A percentile compares a stretch with the other conserved stretches of the same genome.
These are phyloP conservation scores for Thraustotheca clavata DNA, from an alignment of 352 stramenopile genomes.

Conservation along the genomic window DNA sequence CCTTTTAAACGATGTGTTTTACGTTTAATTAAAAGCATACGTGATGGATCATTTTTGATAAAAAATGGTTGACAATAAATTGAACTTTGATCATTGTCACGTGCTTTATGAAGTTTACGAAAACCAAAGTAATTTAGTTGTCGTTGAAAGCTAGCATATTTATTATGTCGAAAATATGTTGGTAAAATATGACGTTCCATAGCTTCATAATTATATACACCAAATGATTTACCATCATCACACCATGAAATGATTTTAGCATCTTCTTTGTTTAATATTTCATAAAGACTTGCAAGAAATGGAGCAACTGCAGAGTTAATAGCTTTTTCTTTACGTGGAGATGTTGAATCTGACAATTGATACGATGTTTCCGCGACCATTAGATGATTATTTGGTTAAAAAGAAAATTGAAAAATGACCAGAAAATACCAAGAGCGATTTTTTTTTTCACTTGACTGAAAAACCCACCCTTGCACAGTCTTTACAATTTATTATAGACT, in stretches of 20 bases:
- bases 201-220: slow-evolving; percentile 48
- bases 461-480: too few species aligned
- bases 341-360: background rate
- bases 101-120: slow-evolving; percentile 66
- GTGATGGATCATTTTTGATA: slow-evolving; percentile 39
- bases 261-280: slow-evolving; percentile 56
- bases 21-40: slow-evolving; percentile 65
- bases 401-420: slow-evolving; percentile 1
- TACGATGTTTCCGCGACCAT: background rate
- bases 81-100: slow-evolving; percentile 32
- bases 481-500: too few species aligned
- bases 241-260: slow-evolving; percentile 47
- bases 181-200: slow-evolving; percentile 48
- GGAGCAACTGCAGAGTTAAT: slow-evolving; percentile 34
- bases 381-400: background rate
- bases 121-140: slow-evolving; percentile 79
- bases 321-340: background rate
- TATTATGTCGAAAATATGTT: slow-evolving; percentile 73
- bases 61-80: slow-evolving; percentile 67
- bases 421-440: too few species aligned
- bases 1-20: slow-evolving; percentile 27
- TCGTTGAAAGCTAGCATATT: slow-evolving; percentile 64
- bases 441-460: too few species aligned
- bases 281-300: slow-evolving; percentile 51
- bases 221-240: slow-evolving; percentile 54